Evolutionary conservation across 1,284 basidiomycete species (phyloP), one percentile per base, ranked within the genome.

Genomic region (Sparassis latifolia): DNA sequence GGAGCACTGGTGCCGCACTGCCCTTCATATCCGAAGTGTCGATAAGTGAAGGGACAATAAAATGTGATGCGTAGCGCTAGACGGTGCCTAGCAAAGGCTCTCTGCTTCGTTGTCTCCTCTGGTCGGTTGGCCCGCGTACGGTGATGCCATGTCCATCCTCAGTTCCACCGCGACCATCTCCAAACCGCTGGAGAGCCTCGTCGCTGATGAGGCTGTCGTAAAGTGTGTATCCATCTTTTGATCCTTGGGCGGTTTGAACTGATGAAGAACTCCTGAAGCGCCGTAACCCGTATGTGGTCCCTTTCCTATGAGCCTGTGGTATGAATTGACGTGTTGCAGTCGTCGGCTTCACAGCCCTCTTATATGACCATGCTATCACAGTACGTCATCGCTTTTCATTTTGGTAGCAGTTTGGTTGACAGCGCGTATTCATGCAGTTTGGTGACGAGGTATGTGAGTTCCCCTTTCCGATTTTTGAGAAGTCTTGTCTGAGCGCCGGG

Each of bases 331-430:
- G 43, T 45, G 12, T 12, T 40, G 28, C 42, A 66, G 65, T 66
- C 33, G 58, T 59, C 33, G 64, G 65, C 33, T 59, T 66, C 31
- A 59, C 60, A 39, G 57, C 58, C 39, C 59, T 66, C 30, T 44
- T 65, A 33, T 65, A 64, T 49, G 64, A 66, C 52, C 64, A 66
- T 45, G 48, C 63, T 20, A 47, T 64, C 28, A 66, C 65, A 38
- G 65, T 66, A 38, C 12, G 62, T 45, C 28, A 3, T 32, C 6
- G n/a, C 10, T 32, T 47, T n/a, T 45, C 12, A 29, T 28, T 29
- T 3, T 32, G 10, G 32, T 29, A 31, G 30, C 31, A 4, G 10
- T 7, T 42, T 28, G 10, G 5, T 28, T 12, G 9, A 5, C 40
- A 42, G 27, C 40, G 6, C 5, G 9, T 9, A 7, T 42, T 35